Evolutionary conservation across 805 yeast genomes (phyloP).

Genomic region (Wickerhamiella sergipiensis): DNA sequence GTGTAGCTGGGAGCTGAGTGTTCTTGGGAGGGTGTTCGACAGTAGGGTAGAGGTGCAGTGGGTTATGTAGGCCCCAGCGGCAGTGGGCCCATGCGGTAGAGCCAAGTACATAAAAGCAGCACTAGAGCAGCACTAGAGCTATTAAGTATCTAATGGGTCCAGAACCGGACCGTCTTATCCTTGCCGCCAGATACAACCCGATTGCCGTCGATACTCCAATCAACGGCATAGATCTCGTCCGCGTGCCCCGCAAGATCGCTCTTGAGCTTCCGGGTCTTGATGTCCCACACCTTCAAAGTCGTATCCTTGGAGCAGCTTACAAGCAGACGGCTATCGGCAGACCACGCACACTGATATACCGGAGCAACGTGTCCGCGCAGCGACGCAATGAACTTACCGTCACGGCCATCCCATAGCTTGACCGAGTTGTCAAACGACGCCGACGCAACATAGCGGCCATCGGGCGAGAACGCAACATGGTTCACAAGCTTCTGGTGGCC

Average conservation of each 20-base stretch:
- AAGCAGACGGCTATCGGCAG: conserved; percentile 78
- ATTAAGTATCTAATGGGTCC: conserved; percentile 50
- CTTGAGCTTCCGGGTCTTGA: conserved; percentile 66
- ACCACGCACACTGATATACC: conserved; percentile 96
- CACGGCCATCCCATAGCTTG: conserved; percentile 90
- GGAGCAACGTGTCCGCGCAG: conserved; percentile 96
- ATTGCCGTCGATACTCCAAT: conserved; percentile 93
- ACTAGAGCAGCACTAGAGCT: no score
- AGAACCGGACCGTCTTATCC: conserved; percentile 83
- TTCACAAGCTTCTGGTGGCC: conserved; percentile 96
- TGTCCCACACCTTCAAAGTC: conserved; percentile 92
- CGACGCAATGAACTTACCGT: conserved; percentile 80
- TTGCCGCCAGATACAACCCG: conserved; percentile 96
- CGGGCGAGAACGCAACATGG: conserved; percentile 92
- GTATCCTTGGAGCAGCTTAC: conserved; percentile 95
- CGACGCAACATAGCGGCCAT: conserved; percentile 79
- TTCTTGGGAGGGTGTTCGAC: no score
- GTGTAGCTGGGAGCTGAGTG: no score
- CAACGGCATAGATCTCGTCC: conserved; percentile 94
- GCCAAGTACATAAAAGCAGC: no score
- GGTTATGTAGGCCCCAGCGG: no score
- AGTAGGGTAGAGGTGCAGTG: no score
- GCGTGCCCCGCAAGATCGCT: conserved; percentile 92
- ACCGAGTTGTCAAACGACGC: conserved; percentile 93
- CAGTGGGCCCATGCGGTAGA: no score